phyloP scores from a whole-genome alignment of 2,329 filamentous ascomycete species.

The Byssoonygena ceratinophila region DNA sequence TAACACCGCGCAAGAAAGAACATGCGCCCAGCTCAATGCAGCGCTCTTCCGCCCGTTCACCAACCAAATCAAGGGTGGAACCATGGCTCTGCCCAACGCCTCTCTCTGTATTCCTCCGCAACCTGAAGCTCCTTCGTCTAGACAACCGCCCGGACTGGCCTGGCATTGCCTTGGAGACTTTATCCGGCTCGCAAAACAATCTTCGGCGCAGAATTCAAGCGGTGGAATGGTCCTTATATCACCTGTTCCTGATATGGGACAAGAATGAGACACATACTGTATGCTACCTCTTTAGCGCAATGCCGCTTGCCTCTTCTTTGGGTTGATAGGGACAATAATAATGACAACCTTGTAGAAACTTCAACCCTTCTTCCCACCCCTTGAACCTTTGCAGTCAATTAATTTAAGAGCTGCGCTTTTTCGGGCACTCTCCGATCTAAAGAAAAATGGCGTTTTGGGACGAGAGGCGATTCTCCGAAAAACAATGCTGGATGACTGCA shows the following conservation, averaged over 20 bases:
- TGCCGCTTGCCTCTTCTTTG: neutral
- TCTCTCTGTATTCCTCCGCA: conserved; percentile 63
- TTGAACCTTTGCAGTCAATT: conserved; percentile 80
- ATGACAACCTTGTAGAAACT: conserved; percentile 54
- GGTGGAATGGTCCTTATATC: conserved; percentile 85
- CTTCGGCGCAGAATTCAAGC: conserved; percentile 73
- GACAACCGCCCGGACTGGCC: conserved; percentile 73
- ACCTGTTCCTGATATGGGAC: conserved; percentile 77
- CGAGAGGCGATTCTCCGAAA: conserved; percentile 74
- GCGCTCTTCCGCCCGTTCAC: conserved; percentile 21
- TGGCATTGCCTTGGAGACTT: conserved; percentile 56
- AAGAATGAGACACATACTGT: conserved; percentile 63
- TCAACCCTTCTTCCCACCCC: conserved; percentile 77
- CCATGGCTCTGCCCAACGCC: conserved; percentile 41
- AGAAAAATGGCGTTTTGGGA: conserved; percentile 75
- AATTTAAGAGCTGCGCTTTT: conserved; percentile 79
- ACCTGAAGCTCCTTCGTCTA: conserved; percentile 71
- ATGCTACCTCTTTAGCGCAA: conserved; percentile 20
- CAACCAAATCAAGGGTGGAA: conserved; percentile 23
- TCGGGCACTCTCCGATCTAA: conserved; percentile 68
- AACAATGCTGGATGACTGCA: conserved; percentile 95
- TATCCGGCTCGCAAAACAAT: conserved; percentile 59
- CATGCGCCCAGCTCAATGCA: conserved; percentile 24
- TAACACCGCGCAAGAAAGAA: neutral
- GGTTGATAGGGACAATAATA: neutral